phyloP scores from a whole-genome alignment of 495 filamentous ascomycete species.

The Aspergillus saccharolyticus region DNA sequence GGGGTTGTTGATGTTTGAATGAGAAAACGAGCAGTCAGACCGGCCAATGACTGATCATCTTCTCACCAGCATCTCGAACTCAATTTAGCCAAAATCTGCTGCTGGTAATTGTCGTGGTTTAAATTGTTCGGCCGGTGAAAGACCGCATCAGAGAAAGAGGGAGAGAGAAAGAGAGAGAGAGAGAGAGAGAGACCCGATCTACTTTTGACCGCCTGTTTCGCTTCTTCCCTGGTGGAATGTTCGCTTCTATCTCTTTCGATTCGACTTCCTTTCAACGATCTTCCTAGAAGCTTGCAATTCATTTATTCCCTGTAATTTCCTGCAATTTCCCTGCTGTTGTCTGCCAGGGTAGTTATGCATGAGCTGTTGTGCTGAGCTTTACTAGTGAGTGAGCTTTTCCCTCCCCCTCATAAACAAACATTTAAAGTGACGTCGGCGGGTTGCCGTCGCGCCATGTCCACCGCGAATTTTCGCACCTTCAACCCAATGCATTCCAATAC shows the following conservation, averaged over 20 bases:
- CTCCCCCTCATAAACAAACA: constrained; percentile 14
- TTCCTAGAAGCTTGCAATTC: not conserved
- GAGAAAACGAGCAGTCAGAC: not conserved
- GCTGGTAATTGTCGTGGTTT: not conserved
- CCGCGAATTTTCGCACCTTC: not conserved
- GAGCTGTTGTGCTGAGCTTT: constrained; percentile 1
- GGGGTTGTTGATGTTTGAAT: not conserved
- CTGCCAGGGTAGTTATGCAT: constrained; percentile 11
- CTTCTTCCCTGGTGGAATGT: not conserved
- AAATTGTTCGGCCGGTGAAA: not conserved
- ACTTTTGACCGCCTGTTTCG: constrained; percentile 5
- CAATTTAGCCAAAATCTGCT: not conserved
- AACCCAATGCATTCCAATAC: constrained; percentile 10
- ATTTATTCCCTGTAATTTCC: not conserved
- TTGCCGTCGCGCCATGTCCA: not conserved
- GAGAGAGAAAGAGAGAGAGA: too few species aligned
- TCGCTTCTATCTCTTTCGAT: not conserved
- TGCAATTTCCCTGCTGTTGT: not conserved
- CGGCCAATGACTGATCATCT: not conserved
- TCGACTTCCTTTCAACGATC: not conserved
- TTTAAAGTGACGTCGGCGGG: constrained; percentile 13
- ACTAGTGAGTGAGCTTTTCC: constrained; percentile 10
- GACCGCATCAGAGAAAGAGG: not conserved
- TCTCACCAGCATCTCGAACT: not conserved
- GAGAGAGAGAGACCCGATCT: too few species aligned